Conservation (phyloP, 2,329 filamentous ascomycete genomes). For the Paecilomyces fulvus region DNA sequence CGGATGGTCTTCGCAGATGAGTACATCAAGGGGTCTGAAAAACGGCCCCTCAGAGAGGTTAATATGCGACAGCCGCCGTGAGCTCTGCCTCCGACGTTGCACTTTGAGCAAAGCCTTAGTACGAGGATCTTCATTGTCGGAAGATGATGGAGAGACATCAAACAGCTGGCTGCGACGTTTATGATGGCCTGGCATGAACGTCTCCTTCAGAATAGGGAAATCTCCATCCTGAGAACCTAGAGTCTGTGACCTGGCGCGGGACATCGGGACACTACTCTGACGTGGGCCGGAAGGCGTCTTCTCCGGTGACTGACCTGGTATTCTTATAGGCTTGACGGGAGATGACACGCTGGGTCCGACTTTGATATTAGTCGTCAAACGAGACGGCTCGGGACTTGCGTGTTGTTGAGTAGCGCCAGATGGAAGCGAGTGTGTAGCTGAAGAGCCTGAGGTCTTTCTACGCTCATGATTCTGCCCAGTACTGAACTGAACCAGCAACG, state of each 20-base stretch:
- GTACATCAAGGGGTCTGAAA: constrained; percentile 83
- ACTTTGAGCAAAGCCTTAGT: constrained; percentile 86
- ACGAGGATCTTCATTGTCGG: constrained; percentile 91
- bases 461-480: constrained; percentile 74
- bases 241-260: constrained; percentile 77
- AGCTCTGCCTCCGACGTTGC: constrained; percentile 88
- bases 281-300: constrained; percentile 54
- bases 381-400: constrained; percentile 63
- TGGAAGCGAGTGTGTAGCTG: constrained; percentile 74
- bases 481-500: constrained; percentile 92
- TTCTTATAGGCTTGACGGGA: constrained; percentile 39
- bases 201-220: constrained; percentile 55
- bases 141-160: constrained; percentile 93
- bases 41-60: constrained; percentile 73
- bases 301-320: constrained; percentile 45
- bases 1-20: constrained; percentile 96
- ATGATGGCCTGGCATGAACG: constrained; percentile 60
- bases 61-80: constrained; percentile 86
- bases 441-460: constrained; percentile 85
- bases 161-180: constrained; percentile 92
- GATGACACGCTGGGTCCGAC: constrained; percentile 47
- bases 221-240: constrained; percentile 92
- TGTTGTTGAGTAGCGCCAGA: constrained; percentile 63
- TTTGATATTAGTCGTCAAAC: constrained; percentile 45
- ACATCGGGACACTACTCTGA: constrained; percentile 56